Evolutionary conservation across 345 rosid genomes (phyloP), one percentile per base, ranked within the genome.

Genomic region (Odontarrhena argentea): DNA sequence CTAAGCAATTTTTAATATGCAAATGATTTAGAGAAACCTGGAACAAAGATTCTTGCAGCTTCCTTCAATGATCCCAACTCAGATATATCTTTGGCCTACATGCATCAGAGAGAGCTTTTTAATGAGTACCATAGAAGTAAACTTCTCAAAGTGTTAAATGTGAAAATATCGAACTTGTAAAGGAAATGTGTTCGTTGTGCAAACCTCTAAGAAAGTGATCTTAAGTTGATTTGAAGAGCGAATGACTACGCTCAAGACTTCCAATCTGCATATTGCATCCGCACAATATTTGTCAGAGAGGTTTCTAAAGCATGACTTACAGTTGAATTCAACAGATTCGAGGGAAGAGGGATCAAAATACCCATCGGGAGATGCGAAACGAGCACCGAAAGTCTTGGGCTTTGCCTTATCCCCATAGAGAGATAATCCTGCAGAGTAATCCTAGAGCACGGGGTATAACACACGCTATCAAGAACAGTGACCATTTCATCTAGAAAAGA

Each of bases 141-240:
- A 60, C 15, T 50, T 72, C 15, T 14, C 30, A 18, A 69, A 68
- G 22, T 53, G 24, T 12, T 25, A 24, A 49, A 15, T 50, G 34
- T 5, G 14, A 22, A 43, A 42, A 60, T 7, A 12, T 70, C 25
- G 40, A 43, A 50, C 25, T 58, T 18, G 52, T 13, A 24, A 45
- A 8, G 45, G 46, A 68, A 72, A 51, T 61, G 63, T n/a, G 47
- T 55, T 26, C 9, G 11, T 30, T 45, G 34, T 14, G 7, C 77
- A 82, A 64, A 87, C 96, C 96, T 93, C 98, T 69, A 93, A 85
- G 82, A 90, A 90, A 63, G 98, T 93, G 77, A 93, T 85, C 84
- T 90, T 93, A 56, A 93, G 94, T 75, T 75, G 83, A 82, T 88
- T 93, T 56, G 97, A 75, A 8, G 96, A 85, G 25, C 86, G 84